Percentiles rank a stretch among this genome's conserved stretches.
phyloP scores from a whole-genome alignment of 139 green algal species.

The Closterium sp. region DNA sequence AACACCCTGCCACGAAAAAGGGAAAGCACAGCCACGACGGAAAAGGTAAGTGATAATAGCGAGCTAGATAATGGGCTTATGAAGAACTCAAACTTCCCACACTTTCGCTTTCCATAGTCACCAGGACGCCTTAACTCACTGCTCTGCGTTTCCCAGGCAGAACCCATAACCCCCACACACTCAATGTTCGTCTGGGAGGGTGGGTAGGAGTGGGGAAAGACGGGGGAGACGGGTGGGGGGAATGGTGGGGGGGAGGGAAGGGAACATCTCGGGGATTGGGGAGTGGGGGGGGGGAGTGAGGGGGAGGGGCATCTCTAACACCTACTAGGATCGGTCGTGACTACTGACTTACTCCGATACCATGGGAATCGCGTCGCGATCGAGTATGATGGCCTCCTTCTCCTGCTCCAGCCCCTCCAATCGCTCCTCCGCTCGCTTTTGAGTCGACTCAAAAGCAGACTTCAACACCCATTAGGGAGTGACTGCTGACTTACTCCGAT shows the following conservation, averaged over 20 bases:
- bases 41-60: neutral
- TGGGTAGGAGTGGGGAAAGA: too few relatives aligned
- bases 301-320: too few relatives aligned
- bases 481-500: neutral
- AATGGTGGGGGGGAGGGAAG: too few relatives aligned
- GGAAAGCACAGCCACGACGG: neutral
- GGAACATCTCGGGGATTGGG: too few relatives aligned
- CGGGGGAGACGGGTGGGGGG: too few relatives aligned
- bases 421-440: neutral
- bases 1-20: neutral
- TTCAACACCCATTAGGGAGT: too few relatives aligned
- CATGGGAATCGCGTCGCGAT: neutral
- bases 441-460: too few relatives aligned
- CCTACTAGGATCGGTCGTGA: too few relatives aligned
- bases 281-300: too few relatives aligned
- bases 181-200: too few relatives aligned
- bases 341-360: neutral
- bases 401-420: neutral
- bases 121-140: neutral
- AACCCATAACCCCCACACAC: too few relatives aligned
- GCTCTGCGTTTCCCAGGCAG: neutral
- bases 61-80: neutral
- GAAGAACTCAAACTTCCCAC: neutral
- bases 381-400: neutral
- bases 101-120: neutral